Base-by-base conservation (phyloP, 2,329 filamentous ascomycete genomes). In the Venturia effusa region DNA sequence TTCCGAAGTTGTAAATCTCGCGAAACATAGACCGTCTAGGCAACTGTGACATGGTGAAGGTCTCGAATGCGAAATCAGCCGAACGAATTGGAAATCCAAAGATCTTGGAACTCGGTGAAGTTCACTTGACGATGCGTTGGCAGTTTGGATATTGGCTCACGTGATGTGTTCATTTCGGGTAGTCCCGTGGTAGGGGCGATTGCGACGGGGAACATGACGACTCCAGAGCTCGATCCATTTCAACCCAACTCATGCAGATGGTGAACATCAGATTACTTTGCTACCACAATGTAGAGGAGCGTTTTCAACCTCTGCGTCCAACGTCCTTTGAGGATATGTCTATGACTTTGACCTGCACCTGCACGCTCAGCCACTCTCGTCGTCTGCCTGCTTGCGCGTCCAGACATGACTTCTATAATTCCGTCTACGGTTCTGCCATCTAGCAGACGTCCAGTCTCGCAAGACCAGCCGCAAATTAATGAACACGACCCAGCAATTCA, bases 371-470 rank as follows among this genome's bases (percentile, higher is more conserved):
- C 51, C 27, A 57, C 30, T 34, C 34, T 57, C 51, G 19, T 30
- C 11, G 51, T 17, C 51, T 57, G 30, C 27, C 27, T 22, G n/a
- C 22, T 51, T 13, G 24, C 3, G 4, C 30, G 13, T 34, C 27
- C 30, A 34, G 48, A 6, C 32, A 61, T 61, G 59, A 61, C 59
- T 41, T 61, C 59, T 37, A n/a, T 61, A n/a, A 41, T 61, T n/a
- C 41, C 59, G 19, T 41, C 59, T 13, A 41, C 41, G 27, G 34
- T 61, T 27, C 37, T 41, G 59, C 34, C 59, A 57, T 57, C 51
- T 6, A 11, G 2, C 51, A 57, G 8, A 34, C 51, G 30, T 57
- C 27, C 30, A 34, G 15, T 30, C 13, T 19, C 30, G 19, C 51
- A 34, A 19, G 15, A 34, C 4, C 17, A 57, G 27, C 27, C 30